Evolutionary conservation across 169 alveolate species (phyloP).

Genomic region (Nephromyces sp.): DNA sequence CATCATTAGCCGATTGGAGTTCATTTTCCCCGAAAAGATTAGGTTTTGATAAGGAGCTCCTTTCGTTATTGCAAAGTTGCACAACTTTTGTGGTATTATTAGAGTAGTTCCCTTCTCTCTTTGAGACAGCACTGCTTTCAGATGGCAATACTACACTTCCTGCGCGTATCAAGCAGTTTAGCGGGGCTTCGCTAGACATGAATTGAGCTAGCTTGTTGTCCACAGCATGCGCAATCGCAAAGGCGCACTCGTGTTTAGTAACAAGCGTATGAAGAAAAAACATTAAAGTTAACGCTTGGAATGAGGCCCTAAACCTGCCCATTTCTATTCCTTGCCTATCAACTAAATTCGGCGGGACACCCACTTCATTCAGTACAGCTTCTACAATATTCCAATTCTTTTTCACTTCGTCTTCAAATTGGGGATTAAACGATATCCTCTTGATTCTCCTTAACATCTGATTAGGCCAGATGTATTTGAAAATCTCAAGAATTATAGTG

Average conservation of each 20-base stretch:
- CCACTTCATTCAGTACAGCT: slow-evolving; percentile 17
- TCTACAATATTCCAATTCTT: slow-evolving; percentile 34
- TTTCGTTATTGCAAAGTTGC: too few relatives aligned
- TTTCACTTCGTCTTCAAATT: background rate
- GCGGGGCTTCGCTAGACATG: slow-evolving; percentile 46
- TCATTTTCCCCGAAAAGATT: too few relatives aligned
- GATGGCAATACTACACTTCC: slow-evolving; percentile 36
- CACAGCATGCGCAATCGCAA: slow-evolving; percentile 33
- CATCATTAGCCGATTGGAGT: too few relatives aligned
- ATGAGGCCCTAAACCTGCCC: slow-evolving; percentile 26
- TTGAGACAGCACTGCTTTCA: too few relatives aligned
- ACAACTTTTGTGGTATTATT: too few relatives aligned
- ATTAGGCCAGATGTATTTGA: slow-evolving; percentile 40
- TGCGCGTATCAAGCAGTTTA: slow-evolving; percentile 31
- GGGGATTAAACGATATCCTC: background rate
- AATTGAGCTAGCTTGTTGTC: slow-evolving; percentile 20
- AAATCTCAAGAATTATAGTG: slow-evolving; percentile 20
- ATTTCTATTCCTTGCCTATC: background rate
- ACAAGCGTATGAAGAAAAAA: slow-evolving; percentile 37
- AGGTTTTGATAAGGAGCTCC: too few relatives aligned
- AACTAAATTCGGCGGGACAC: slow-evolving; percentile 27
- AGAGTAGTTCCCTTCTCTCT: too few relatives aligned
- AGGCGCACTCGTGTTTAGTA: slow-evolving; percentile 42
- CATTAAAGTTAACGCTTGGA: slow-evolving; percentile 34
- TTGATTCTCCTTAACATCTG: slow-evolving; percentile 11